Evolutionary conservation across 768 basidiomycete species (phyloP), one percentile per base, ranked within the genome.

Genomic region (Boletus barrowsii): DNA sequence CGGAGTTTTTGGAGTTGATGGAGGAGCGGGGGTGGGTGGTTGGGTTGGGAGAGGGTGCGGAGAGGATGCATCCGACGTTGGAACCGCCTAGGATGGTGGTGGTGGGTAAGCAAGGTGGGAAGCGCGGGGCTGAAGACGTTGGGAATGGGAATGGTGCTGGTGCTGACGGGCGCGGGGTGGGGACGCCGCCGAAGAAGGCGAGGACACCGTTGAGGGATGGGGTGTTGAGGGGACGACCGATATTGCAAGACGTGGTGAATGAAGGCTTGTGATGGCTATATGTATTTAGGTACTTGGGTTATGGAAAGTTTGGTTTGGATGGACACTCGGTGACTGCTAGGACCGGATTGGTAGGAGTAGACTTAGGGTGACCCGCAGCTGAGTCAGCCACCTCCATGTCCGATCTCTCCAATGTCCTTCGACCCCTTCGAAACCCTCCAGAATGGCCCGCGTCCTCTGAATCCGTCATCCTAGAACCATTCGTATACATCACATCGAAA

Each of bases 1-100:
- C 72, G 3, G 81, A 88, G 26, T 95, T 98, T 72, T 83, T 98
- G 58, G 67, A 73, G 10, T 75, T 98, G 46, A 87, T 97, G 83
- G 80, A 89, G 10, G 73, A 67, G 26, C 79, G 76, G 47, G 72
- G 74, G 0, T 98, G 97, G 97, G 80, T 91, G 30, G 70, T 88
- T 42, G 57, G 61, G 11, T 73, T 97, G 45, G 80, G 78, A 0
- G 59, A 73, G 4, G 73, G 75, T 13, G 86, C 90, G 1, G 77
- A 89, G 55, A 58, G 50, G 26, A 59, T 77, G 53, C 88, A 90
- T 68, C 66, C 70, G 17, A 69, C 66, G 36, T 36, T 72, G 44
- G 56, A 60, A 54, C 50, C 63, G 0, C 65, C 61, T 3, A 50
- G 26, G 46, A 39, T 55, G 10, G 33, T 8, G 18, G 18, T 56